Conservation (phyloP, 352 stramenopile genomes). For the Phytophthora colocasiae region DNA sequence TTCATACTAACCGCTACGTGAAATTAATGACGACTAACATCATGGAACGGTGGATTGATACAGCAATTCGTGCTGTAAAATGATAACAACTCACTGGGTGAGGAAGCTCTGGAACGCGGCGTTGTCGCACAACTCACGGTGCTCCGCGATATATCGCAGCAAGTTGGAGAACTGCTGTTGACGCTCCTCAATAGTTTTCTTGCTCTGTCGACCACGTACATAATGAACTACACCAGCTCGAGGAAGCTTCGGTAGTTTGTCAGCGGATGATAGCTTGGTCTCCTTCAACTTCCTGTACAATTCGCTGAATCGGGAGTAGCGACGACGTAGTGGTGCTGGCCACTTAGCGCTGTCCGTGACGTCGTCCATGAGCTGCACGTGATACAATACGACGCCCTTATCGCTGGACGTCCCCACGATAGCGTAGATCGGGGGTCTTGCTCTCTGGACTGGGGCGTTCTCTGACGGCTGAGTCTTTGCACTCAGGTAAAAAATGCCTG, state of each 20-base stretch:
- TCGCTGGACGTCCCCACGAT: constrained; percentile 40
- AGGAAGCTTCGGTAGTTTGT: constrained; percentile 48
- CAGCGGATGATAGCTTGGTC: constrained; percentile 35
- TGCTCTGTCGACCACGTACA: constrained; percentile 55
- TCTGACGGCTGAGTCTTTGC: constrained; percentile 17
- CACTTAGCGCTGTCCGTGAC: constrained; percentile 36
- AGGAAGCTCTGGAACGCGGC: constrained; percentile 59
- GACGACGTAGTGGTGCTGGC: constrained; percentile 37
- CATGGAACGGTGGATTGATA: constrained; percentile 17
- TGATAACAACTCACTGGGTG: constrained; percentile 19
- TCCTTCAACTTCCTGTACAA: constrained; percentile 54
- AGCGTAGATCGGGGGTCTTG: constrained; percentile 28
- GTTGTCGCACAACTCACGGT: constrained; percentile 49
- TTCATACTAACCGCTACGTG: constrained; percentile 27
- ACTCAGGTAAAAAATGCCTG: constrained; percentile 20
- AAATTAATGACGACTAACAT: constrained; percentile 27
- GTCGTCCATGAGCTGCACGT: constrained; percentile 47
- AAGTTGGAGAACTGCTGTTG: constrained; percentile 54
- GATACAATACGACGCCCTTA: constrained; percentile 49
- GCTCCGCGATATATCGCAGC: constrained; percentile 53
- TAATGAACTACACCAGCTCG: constrained; percentile 49
- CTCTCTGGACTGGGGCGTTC: background rate
- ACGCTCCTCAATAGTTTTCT: constrained; percentile 53
- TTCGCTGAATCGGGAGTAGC: constrained; percentile 67
- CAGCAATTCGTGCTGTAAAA: constrained; percentile 30